Conservation (phyloP, 108 stramenopile species). For the Conticribra weissflogii region DNA sequence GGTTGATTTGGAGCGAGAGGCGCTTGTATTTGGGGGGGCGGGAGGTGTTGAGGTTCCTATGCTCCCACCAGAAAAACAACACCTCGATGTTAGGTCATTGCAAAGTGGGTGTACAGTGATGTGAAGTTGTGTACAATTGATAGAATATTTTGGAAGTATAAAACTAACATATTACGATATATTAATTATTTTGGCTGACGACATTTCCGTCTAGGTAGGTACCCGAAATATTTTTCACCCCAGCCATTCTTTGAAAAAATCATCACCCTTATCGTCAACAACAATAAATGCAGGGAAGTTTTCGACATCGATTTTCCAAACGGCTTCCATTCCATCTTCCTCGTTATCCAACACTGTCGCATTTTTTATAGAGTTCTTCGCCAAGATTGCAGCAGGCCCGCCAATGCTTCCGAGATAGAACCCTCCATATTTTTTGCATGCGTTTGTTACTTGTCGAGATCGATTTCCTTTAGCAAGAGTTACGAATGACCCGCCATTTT, state of each 20-base stretch:
- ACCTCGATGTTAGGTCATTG: slow-evolving; percentile 27
- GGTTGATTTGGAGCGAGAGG: slow-evolving; percentile 64
- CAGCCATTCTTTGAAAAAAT: slow-evolving; percentile 95
- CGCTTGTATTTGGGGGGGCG: slow-evolving; percentile 64
- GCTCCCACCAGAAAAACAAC: slow-evolving; percentile 46
- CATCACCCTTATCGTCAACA: slow-evolving; percentile 96
- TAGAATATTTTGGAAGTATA: not conserved
- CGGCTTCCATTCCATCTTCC: slow-evolving; percentile 98
- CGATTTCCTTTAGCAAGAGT: slow-evolving; percentile 96
- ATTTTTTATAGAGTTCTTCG: slow-evolving; percentile 95
- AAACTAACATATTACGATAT: no score
- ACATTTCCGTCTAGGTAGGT: no score
- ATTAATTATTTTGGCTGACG: no score
- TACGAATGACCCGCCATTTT: slow-evolving; percentile 89
- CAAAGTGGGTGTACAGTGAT: slow-evolving; percentile 36
- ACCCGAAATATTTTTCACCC: slow-evolving; percentile 68
- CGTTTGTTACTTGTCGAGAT: slow-evolving; percentile 89
- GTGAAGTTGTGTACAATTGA: no score
- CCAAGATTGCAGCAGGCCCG: slow-evolving; percentile 96
- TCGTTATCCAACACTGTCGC: slow-evolving; percentile 96
- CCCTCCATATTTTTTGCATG: slow-evolving; percentile 96
- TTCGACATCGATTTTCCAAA: slow-evolving; percentile 97
- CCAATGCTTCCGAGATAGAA: slow-evolving; percentile 97
- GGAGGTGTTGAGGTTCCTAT: slow-evolving; percentile 69
- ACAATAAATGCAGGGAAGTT: slow-evolving; percentile 98